Conservation (phyloP, 768 basidiomycete species). For the Lactarius trivialis region DNA sequence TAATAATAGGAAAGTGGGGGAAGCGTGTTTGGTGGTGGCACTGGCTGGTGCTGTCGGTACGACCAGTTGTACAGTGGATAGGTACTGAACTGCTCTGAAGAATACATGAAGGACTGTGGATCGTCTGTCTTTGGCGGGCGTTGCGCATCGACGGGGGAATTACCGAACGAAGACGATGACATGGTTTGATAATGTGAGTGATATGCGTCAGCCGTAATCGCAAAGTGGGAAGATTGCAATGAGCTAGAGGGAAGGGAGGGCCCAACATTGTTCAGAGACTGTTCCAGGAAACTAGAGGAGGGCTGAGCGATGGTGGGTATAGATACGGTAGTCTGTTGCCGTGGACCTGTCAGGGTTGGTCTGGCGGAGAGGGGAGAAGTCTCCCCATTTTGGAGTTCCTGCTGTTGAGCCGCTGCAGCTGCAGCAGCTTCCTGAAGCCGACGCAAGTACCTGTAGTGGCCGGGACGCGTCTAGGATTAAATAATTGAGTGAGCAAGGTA, state of each 20-base stretch:
- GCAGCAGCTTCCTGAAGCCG: conserved; percentile 68
- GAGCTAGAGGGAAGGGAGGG: conserved; percentile 37
- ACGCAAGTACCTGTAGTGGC: conserved; percentile 56
- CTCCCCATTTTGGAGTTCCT: conserved; percentile 33
- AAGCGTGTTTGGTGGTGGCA: conserved; percentile 38
- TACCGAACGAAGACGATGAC: conserved; percentile 34
- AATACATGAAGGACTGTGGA: conserved; percentile 31
- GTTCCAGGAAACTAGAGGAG: conserved; percentile 46
- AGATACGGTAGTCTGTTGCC: not conserved
- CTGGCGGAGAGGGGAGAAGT: conserved; percentile 20
- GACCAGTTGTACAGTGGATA: conserved; percentile 68
- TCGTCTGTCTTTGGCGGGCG: conserved; percentile 40
- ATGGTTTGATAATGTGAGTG: conserved; percentile 48
- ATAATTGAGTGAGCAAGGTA: not conserved
- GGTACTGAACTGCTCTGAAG: conserved; percentile 51
- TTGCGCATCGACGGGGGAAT: conserved; percentile 34
- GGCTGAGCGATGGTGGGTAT: conserved; percentile 19
- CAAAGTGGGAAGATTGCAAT: conserved; percentile 61
- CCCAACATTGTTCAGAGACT: conserved; percentile 35
- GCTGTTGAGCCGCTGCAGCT: conserved; percentile 45
- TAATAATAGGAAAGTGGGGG: conserved; percentile 68
- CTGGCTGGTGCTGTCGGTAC: conserved; percentile 56
- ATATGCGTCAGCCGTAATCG: conserved; percentile 63
- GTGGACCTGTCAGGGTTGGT: conserved; percentile 12
- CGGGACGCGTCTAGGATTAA: not conserved